phyloP scores from a whole-genome alignment of 352 stramenopile species.

The Phytophthora rubi region DNA sequence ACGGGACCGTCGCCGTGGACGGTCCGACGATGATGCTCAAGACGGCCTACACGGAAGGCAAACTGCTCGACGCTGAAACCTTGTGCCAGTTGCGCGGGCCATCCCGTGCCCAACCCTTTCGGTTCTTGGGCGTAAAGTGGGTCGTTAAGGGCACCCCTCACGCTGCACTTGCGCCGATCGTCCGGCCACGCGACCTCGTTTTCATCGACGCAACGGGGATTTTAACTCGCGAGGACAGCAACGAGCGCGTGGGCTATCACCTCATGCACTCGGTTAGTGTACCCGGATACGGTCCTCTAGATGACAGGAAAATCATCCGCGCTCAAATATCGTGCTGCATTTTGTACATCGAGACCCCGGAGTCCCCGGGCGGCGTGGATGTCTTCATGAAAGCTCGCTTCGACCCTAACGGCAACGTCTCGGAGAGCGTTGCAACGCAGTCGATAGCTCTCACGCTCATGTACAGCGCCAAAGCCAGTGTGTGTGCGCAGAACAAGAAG shows the following conservation, averaged over 20 bases:
- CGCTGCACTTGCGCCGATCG: slow-evolving; percentile 19
- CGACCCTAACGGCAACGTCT: slow-evolving; percentile 37
- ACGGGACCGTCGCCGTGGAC: slow-evolving; percentile 54
- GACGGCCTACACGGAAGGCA: slow-evolving; percentile 54
- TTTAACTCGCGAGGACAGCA: slow-evolving; percentile 28
- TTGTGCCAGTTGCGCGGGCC: slow-evolving; percentile 54
- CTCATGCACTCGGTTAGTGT: slow-evolving; percentile 56
- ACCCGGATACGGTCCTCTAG: slow-evolving; percentile 39
- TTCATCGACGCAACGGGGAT: slow-evolving; percentile 53
- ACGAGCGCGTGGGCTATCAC: slow-evolving; percentile 51
- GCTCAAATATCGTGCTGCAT: slow-evolving; percentile 46
- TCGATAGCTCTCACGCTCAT: slow-evolving; percentile 36
- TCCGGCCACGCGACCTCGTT: slow-evolving; percentile 49
- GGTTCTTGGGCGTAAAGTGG: slow-evolving; percentile 62
- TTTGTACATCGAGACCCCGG: slow-evolving; percentile 42
- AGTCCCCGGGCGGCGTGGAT: slow-evolving; percentile 27
- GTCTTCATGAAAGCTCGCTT: slow-evolving; percentile 47
- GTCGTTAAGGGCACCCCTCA: slow-evolving; percentile 47
- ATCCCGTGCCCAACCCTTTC: slow-evolving; percentile 41
- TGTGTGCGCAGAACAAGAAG: slow-evolving; percentile 53
- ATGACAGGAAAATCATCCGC: slow-evolving; percentile 43
- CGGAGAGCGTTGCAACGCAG: slow-evolving; percentile 30
- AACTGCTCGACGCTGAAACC: slow-evolving; percentile 56
- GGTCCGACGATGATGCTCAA: slow-evolving; percentile 55
- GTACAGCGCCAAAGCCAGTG: slow-evolving; percentile 27